Evolutionary conservation across 2,329 filamentous ascomycete species (phyloP).

Genomic region (Sporothrix curviconia): DNA sequence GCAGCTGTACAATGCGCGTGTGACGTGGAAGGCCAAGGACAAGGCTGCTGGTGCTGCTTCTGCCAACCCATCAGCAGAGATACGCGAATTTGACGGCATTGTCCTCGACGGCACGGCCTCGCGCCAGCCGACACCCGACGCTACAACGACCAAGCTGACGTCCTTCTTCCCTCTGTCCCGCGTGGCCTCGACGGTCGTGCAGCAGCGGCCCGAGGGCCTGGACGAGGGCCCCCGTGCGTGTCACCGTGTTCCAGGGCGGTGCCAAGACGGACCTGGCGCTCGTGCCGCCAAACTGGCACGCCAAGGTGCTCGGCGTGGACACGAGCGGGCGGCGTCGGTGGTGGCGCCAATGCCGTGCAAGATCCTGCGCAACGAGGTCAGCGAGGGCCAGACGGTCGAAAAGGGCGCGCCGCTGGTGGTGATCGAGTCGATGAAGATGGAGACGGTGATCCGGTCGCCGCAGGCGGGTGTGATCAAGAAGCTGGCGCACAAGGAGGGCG

Average conservation of each 20-base stretch:
- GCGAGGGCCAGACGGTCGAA: slow-evolving; percentile 71
- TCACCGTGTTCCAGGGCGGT: slow-evolving; percentile 72
- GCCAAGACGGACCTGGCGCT: slow-evolving; percentile 52
- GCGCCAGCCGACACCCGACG: background rate
- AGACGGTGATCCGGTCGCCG: slow-evolving; percentile 73
- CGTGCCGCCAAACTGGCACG: slow-evolving; percentile 68
- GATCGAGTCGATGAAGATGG: slow-evolving; percentile 89
- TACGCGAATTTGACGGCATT: slow-evolving; percentile 40
- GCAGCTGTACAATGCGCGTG: slow-evolving; percentile 40
- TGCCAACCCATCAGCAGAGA: background rate
- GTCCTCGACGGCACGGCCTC: slow-evolving; percentile 33
- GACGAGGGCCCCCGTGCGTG: slow-evolving; percentile 39
- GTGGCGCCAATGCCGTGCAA: slow-evolving; percentile 97
- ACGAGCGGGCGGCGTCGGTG: slow-evolving; percentile 72
- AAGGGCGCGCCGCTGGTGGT: slow-evolving; percentile 86
- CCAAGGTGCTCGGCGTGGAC: slow-evolving; percentile 70
- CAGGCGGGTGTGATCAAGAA: slow-evolving; percentile 65
- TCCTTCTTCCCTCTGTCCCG: slow-evolving; percentile 78
- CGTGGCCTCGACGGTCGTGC: slow-evolving; percentile 71
- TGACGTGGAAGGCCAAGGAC: slow-evolving; percentile 31
- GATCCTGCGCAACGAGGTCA: slow-evolving; percentile 81
- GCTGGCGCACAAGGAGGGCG: slow-evolving; percentile 67
- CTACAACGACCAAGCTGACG: slow-evolving; percentile 41
- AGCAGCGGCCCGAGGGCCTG: slow-evolving; percentile 30
- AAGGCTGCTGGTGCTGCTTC: background rate